Base-by-base conservation (phyloP, 2,329 filamentous ascomycete genomes). In the Ophiocordyceps camponoti-floridani region DNA sequence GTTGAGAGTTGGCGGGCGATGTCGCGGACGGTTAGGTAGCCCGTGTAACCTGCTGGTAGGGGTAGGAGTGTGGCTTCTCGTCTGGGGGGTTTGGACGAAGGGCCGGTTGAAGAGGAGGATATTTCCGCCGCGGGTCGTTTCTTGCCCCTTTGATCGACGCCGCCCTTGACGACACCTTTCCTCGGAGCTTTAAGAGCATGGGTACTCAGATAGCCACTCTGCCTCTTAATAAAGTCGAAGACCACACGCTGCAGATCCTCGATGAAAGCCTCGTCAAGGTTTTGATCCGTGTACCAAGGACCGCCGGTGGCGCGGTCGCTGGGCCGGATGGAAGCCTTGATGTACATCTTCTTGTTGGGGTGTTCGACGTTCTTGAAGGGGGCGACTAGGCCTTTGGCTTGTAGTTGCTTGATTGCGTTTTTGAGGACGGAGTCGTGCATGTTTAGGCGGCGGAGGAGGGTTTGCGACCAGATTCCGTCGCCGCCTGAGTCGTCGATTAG, bases 311-410 rank as follows among this genome's bases (percentile, higher is more conserved):
- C 84, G 49, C 91, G 83, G 49, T 95, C 88, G 45, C 82, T 85
- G 0, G 91, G 89, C 11, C 79, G 77, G 48, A 98, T 74, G 49
- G 81, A 80, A 45, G 81, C 77, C 56, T 94, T 80, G 72, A 98
- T 94, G 70, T 91, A 98, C 74, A 94, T 94, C 65, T 94, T 94
- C 58, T 91, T 83, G 52, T 81, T 84, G 27, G 86, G 85, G 57
- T 84, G 81, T 64, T 94, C 87, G 62, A 94, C 87, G 61, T 82
- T 91, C 65, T 89, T 91, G 65, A 96, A 87, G 47, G 80, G 78
- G 55, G 84, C 83, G 60, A 98, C 87, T 58, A 93, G 78, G 33
- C 79, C 77, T 59, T 86, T 88, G 37, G 72, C 67, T 61, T 93
- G 84, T 49, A 98, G 77, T 49, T 80, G 77, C 66, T 93, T 94